These are phyloP conservation scores for Limtongia smithiae DNA, from an alignment of 805 yeast genomes.

Conservation along the genomic window DNA sequence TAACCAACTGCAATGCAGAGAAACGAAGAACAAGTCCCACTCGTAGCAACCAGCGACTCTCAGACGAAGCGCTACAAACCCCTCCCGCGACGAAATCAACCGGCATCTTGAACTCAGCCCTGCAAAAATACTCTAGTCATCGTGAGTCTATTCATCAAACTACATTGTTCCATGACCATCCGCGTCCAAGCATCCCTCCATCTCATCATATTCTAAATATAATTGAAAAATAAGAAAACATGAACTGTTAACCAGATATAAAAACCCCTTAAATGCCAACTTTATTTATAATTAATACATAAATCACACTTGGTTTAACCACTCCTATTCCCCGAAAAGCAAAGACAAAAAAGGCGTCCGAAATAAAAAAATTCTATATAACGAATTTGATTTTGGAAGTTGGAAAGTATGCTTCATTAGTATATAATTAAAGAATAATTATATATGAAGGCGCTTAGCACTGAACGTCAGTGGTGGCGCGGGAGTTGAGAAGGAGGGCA, in stretches of 20 bases:
- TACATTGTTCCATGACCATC: too few species aligned
- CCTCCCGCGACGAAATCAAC: too few species aligned
- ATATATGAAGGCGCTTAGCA: constrained; percentile 19
- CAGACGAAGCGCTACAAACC: too few species aligned
- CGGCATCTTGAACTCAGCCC: too few species aligned
- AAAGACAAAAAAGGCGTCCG: constrained; percentile 4
- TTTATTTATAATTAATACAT: constrained; percentile 25
- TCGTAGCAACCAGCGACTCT: too few species aligned
- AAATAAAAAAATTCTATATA: constrained; percentile 16
- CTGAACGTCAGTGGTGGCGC: constrained; percentile 57
- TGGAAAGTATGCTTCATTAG: background rate
- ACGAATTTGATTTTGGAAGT: constrained; percentile 6
- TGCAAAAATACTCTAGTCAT: too few species aligned
- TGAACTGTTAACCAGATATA: constrained; percentile 7
- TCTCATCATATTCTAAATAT: background rate
- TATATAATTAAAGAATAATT: background rate
- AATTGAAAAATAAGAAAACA: constrained; percentile 5
- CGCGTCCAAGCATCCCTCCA: constrained; percentile 7
- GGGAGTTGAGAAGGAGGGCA: constrained; percentile 94
- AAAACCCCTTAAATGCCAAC: constrained; percentile 26
- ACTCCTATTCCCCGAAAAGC: constrained; percentile 22
- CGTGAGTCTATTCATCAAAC: too few species aligned
- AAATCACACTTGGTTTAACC: constrained; percentile 16
- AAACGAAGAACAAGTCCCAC: too few species aligned
- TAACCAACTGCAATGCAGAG: too few species aligned